These are phyloP conservation scores for Scortechinia acanthostroma DNA, from an alignment of 2,329 filamentous ascomycete species.

Conservation along the genomic window DNA sequence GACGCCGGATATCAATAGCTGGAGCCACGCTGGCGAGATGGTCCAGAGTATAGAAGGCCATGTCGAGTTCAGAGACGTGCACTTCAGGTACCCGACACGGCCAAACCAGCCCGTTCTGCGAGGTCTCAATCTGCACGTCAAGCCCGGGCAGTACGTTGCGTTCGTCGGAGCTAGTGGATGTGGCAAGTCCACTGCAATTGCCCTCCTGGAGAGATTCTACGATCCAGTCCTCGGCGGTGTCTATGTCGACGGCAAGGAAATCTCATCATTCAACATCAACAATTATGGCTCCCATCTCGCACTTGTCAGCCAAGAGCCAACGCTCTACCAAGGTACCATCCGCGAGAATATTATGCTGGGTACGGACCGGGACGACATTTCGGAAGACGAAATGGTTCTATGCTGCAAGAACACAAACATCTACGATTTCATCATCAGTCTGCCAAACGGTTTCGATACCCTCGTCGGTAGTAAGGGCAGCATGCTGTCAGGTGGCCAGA, in stretches of 20 bases:
- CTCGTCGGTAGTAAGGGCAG: conserved; percentile 33
- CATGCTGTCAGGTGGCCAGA: conserved; percentile 38
- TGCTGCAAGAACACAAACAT: conserved; percentile 10
- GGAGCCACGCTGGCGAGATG: background rate
- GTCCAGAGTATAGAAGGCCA: background rate
- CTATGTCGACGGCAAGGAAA: conserved; percentile 25
- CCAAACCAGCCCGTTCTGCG: conserved; percentile 6
- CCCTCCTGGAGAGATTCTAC: conserved; percentile 42
- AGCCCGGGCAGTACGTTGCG: conserved; percentile 28
- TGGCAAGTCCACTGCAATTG: conserved; percentile 39
- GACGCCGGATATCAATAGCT: background rate
- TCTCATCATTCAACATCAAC: conserved; percentile 24
- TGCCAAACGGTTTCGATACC: conserved; percentile 34
- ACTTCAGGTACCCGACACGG: conserved; percentile 4
- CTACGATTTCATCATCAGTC: conserved; percentile 33
- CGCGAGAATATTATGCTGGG: conserved; percentile 31
- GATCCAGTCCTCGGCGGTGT: conserved; percentile 34
- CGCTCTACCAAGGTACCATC: conserved; percentile 35
- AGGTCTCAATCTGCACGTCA: conserved; percentile 9
- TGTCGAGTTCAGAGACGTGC: conserved; percentile 4
- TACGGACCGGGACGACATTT: conserved; percentile 16
- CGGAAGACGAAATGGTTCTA: background rate
- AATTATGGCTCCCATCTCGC: conserved; percentile 30
- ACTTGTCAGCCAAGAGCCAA: conserved; percentile 40
- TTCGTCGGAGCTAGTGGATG: conserved; percentile 32